Conservation (phyloP, 441 rosid species). For the Populus tomentosa region DNA sequence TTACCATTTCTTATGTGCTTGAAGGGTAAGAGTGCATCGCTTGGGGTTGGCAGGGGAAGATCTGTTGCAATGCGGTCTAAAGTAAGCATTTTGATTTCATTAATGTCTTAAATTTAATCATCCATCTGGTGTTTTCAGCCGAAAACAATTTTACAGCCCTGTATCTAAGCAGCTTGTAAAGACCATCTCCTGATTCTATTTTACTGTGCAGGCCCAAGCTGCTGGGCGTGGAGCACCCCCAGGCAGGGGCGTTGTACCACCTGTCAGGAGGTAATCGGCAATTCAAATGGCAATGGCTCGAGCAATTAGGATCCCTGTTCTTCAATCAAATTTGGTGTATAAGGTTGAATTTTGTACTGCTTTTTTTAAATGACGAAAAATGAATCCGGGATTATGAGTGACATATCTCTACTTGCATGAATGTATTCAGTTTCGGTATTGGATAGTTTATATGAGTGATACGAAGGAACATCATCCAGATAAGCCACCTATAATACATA, state of each 20-base stretch:
- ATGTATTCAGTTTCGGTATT: background rate
- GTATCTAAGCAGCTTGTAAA: no score
- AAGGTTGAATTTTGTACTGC: slow-evolving; percentile 6
- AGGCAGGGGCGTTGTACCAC: slow-evolving; percentile 74
- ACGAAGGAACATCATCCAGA: background rate
- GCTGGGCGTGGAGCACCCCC: slow-evolving; percentile 75
- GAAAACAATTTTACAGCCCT: background rate
- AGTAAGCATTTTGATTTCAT: slow-evolving; percentile 39
- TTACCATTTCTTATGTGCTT: slow-evolving; percentile 17
- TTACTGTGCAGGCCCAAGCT: slow-evolving; percentile 54
- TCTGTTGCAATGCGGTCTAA: slow-evolving; percentile 97
- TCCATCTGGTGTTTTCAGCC: background rate
- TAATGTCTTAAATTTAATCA: background rate
- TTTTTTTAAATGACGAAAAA: background rate
- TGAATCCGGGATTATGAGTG: background rate
- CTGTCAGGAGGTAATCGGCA: slow-evolving; percentile 57
- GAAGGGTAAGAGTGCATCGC: slow-evolving; percentile 94
- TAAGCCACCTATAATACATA: no score
- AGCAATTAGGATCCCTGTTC: slow-evolving; percentile 12
- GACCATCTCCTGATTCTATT: background rate
- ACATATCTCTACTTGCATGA: slow-evolving; percentile 5
- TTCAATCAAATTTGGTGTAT: background rate
- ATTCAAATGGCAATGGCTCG: background rate
- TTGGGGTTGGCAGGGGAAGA: slow-evolving; percentile 99
- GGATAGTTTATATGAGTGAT: background rate